Conservation (phyloP, 257 asterid genomes). For the Oldenlandia corymbosa region DNA sequence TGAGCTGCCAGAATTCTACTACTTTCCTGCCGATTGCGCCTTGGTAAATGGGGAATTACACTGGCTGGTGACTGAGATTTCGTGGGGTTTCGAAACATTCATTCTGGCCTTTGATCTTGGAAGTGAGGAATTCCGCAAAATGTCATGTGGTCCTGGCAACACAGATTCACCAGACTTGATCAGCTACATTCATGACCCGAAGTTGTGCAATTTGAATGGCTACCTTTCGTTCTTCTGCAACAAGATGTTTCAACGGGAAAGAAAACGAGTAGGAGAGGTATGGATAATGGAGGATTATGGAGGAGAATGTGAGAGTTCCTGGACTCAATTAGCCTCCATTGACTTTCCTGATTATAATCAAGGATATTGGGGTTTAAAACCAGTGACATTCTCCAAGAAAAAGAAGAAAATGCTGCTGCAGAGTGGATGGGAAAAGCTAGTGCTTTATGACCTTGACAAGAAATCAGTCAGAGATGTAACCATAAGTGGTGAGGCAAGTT, state of each 20-base stretch:
- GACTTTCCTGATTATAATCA: background rate
- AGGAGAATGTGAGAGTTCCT: background rate
- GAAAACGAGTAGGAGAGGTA: background rate
- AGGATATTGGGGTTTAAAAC: background rate
- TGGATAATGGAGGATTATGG: background rate
- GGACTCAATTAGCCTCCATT: background rate
- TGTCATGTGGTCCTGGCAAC: background rate
- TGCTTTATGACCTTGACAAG: too few species aligned
- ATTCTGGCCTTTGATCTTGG: background rate
- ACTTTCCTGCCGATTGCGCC: background rate
- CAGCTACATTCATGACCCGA: background rate
- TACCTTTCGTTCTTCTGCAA: background rate
- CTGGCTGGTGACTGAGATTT: background rate
- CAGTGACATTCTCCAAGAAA: too few species aligned
- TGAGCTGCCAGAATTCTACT: background rate
- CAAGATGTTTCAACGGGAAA: background rate
- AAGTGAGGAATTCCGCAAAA: background rate
- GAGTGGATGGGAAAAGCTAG: too few species aligned
- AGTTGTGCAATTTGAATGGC: background rate
- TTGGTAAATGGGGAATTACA: background rate
- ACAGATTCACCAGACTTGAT: background rate
- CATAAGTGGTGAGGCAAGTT: too few species aligned
- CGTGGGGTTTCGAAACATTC: background rate
- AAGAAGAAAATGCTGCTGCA: too few species aligned
- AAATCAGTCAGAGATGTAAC: too few species aligned